Base-by-base conservation (phyloP, 495 filamentous ascomycete species). In the Penicillium robsamsonii region DNA sequence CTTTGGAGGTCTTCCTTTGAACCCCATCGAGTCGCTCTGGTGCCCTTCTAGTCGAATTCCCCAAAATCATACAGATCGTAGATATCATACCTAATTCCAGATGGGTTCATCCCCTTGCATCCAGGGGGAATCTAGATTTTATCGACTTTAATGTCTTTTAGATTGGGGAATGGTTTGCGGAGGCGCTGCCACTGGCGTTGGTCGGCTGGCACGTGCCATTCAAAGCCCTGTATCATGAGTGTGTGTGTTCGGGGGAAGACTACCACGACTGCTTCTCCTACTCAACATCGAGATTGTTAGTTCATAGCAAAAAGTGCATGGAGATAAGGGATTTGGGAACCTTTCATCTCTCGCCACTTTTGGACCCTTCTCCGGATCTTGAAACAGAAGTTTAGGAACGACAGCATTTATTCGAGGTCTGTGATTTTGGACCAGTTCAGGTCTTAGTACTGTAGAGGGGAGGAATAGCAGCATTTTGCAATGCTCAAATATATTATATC, bases 11-110 rank as follows among this genome's bases (percentile, higher is more conserved):
- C 82, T 30, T 81, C 79, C 58, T 84, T 88, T 12, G 75, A 75
- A 11, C 88, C 87, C 86, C 86, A 91, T 68, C 89, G 87, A 17
- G 87, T 89, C n/a, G 73, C 70, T 22, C 73, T 62, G 2, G 68
- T 66, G 31, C 84, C 84, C 59, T 90, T 90, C 61, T 90, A 86
- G 51, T 90, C 76, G 61, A 90, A 90, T 61, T 91, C 88, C 46
- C 88, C 87, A 12, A 90, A 67, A 53, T 91, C 88, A 60, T 87
- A 91, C 11, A 91, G 70, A 64, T 91, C 87, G 54, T 91, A 90
- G 57, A 88, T 77, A 66, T 90, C 87, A 62, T 90, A 90, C 29
- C 87, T 88, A 54, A 85, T 88, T 15, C 84, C 83, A 6, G 79
- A 66, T 2, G 79, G 77, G 37, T 74, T 81, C 61, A 81, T 80